A percentile compares a stretch with the other conserved stretches of the same genome.
phyloP scores from a whole-genome alignment of 345 rosid species.

The Eucalyptus erythrocorys region DNA sequence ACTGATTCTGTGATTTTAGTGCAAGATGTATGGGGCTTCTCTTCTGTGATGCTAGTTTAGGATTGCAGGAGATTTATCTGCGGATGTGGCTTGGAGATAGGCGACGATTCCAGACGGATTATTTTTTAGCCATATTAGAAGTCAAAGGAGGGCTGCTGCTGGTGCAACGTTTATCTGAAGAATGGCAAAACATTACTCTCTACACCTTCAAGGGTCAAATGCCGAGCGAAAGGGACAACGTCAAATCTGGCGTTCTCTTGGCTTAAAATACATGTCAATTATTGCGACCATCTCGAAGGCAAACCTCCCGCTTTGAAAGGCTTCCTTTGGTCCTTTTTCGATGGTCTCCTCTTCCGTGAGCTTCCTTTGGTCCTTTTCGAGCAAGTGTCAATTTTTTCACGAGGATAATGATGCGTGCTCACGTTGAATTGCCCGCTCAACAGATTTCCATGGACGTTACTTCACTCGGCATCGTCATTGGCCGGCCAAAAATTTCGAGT shows the following conservation, averaged over 20 bases:
- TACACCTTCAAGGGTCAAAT: background rate
- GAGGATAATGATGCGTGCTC: too few relatives aligned
- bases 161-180: background rate
- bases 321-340: too few relatives aligned
- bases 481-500: too few relatives aligned
- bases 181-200: background rate
- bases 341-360: too few relatives aligned
- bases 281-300: background rate
- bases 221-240: background rate
- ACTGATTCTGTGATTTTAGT: background rate
- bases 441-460: too few relatives aligned
- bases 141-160: background rate
- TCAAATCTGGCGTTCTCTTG: background rate
- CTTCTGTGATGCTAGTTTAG: background rate
- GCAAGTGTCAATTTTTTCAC: too few relatives aligned
- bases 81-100: background rate
- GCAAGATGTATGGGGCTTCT: background rate
- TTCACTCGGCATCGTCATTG: too few relatives aligned
- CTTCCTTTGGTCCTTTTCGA: too few relatives aligned
- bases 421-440: too few relatives aligned
- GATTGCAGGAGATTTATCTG: background rate
- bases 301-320: too few relatives aligned
- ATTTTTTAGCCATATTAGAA: background rate
- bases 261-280: background rate
- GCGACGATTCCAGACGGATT: background rate